Conservation (phyloP, 1,284 basidiomycete species). For the Ustilago sp. region DNA sequence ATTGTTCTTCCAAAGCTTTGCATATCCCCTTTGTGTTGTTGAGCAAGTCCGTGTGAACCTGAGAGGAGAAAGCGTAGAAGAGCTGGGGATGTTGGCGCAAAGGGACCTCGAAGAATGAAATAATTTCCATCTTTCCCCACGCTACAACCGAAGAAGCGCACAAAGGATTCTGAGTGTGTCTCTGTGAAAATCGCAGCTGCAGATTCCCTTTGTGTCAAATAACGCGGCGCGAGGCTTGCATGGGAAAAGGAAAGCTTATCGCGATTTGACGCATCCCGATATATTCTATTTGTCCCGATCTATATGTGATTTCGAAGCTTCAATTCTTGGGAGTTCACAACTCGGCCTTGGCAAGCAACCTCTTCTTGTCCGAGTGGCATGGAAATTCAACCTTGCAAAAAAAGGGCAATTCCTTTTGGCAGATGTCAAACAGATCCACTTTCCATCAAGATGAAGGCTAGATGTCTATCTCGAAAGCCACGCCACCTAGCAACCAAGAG, state of each 20-base stretch:
- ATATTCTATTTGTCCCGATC: neutral
- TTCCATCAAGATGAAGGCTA: no score
- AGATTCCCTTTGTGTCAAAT: conserved; percentile 9
- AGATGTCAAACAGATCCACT: neutral
- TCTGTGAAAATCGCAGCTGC: neutral
- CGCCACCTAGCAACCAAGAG: neutral
- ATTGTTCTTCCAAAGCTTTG: neutral
- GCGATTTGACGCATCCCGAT: neutral
- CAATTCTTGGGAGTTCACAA: neutral
- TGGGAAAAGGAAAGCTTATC: neutral
- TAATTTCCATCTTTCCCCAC: conserved; percentile 3
- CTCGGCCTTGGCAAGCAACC: neutral
- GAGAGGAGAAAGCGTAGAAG: neutral
- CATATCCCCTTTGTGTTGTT: conserved; percentile 1
- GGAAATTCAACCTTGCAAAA: neutral
- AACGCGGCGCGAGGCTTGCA: neutral
- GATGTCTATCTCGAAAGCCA: neutral
- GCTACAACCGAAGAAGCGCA: neutral
- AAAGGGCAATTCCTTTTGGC: conserved; percentile 1
- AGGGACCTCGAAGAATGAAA: neutral
- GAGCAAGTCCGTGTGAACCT: neutral
- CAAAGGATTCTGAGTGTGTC: conserved; percentile 3
- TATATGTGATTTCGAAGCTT: neutral
- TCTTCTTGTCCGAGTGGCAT: conserved; percentile 1
- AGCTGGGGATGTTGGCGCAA: conserved; percentile 2